These are phyloP conservation scores for Nicotiana otophora DNA, from an alignment of 257 asterid genomes.

Conservation along the genomic window DNA sequence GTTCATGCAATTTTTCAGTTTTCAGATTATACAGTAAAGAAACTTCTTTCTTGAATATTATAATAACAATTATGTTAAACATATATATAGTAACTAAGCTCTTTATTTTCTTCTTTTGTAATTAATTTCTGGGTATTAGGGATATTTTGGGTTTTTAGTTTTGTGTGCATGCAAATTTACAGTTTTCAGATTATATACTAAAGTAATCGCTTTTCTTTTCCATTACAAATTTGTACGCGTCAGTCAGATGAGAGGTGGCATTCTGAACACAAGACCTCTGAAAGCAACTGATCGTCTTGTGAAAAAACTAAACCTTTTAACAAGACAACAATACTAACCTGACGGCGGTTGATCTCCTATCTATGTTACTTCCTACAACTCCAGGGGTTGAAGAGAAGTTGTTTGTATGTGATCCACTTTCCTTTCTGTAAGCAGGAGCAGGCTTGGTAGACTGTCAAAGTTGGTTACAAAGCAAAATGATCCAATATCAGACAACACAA, in stretches of 20 bases:
- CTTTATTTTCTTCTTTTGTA: neutral
- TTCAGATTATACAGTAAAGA: neutral
- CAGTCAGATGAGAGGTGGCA: too few relatives aligned
- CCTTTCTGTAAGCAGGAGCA: constrained; percentile 58
- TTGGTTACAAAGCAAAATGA: neutral
- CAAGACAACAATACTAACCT: constrained; percentile 36
- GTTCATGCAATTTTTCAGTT: neutral
- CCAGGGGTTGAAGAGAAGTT: constrained; percentile 37
- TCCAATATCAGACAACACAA: neutral
- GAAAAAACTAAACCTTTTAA: neutral
- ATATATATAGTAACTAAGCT: too few relatives aligned
- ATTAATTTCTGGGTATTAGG: neutral
- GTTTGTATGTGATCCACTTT: constrained; percentile 50
- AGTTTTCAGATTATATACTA: too few relatives aligned
- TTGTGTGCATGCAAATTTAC: neutral
- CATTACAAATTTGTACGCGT: too few relatives aligned
- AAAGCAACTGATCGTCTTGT: neutral
- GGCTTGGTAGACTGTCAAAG: constrained; percentile 35
- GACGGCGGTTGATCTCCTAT: constrained; percentile 37
- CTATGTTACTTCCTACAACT: constrained; percentile 35
- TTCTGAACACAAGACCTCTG: too few relatives aligned
- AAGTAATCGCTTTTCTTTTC: too few relatives aligned
- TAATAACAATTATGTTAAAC: too few relatives aligned
- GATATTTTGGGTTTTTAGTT: neutral
- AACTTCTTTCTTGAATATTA: too few relatives aligned